Evolutionary conservation across 2,329 filamentous ascomycete genomes (phyloP).

Genomic region (Trichoderma polysporum): DNA sequence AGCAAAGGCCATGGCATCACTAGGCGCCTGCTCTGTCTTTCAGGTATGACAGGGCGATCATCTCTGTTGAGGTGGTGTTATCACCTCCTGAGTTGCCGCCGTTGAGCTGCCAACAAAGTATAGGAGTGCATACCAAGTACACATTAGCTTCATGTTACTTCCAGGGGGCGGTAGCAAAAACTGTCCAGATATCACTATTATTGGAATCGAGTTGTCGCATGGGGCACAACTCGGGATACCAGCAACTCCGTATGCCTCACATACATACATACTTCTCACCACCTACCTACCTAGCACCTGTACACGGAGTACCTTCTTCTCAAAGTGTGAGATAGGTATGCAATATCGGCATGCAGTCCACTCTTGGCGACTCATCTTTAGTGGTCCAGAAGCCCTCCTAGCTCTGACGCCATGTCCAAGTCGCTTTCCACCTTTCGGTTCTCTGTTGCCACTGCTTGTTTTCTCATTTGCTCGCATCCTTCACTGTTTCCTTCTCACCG

Average conservation of each 20-base stretch:
- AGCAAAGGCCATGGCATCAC: slow-evolving; percentile 5
- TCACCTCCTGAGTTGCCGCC: slow-evolving; percentile 1
- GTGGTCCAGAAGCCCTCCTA: slow-evolving; percentile 5
- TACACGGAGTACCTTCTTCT: not conserved
- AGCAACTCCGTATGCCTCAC: not conserved
- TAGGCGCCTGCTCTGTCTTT: not conserved
- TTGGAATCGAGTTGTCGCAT: not conserved
- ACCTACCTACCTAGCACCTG: not conserved
- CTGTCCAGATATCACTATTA: not conserved
- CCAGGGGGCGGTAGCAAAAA: not conserved
- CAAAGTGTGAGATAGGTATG: not conserved
- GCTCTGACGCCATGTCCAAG: not conserved
- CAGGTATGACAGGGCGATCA: not conserved
- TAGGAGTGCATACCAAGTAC: not conserved
- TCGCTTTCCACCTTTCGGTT: not conserved
- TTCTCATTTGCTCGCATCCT: slow-evolving; percentile 6
- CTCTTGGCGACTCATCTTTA: slow-evolving; percentile 2
- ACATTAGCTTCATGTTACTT: not conserved
- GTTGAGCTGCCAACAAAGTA: not conserved
- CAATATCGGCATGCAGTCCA: slow-evolving; percentile 7
- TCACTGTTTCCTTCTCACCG: not conserved
- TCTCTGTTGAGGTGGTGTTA: not conserved
- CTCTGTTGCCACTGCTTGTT: not conserved
- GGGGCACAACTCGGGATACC: too few relatives aligned
- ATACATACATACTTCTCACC: too few relatives aligned